Evolutionary conservation across 2,329 filamentous ascomycete species (phyloP).

Genomic region (Periconia sp.): DNA sequence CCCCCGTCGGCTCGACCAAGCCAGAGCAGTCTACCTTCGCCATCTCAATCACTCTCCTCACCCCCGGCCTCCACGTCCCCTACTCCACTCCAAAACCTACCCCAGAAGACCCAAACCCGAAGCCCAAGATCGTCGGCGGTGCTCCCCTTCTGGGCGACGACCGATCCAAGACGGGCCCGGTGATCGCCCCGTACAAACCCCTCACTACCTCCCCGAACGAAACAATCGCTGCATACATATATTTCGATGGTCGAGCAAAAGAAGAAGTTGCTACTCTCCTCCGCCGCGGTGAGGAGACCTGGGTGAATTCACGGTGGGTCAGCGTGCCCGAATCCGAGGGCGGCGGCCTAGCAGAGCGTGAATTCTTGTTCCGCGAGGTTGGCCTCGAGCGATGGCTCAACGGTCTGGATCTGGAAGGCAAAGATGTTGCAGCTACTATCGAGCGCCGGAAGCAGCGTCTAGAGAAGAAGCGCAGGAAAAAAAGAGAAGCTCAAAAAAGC

Average conservation of each 20-base stretch:
- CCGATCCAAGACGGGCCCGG: constrained; percentile 53
- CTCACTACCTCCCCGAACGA: constrained; percentile 93
- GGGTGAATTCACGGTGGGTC: constrained; percentile 98
- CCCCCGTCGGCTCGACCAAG: constrained; percentile 68
- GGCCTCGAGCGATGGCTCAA: constrained; percentile 96
- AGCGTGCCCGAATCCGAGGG: constrained; percentile 89
- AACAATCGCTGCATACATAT: constrained; percentile 97
- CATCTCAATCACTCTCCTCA: constrained; percentile 95
- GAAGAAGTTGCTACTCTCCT: constrained; percentile 96
- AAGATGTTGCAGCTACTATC: constrained; percentile 79
- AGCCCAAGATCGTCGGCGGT: constrained; percentile 77
- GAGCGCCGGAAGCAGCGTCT: constrained; percentile 66
- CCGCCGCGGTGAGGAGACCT: constrained; percentile 92
- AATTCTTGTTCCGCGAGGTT: constrained; percentile 96
- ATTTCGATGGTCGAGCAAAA: constrained; percentile 93
- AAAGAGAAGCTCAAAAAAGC: constrained; percentile 58
- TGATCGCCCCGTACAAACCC: constrained; percentile 82
- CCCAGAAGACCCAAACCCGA: constrained; percentile 74
- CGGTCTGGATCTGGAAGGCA: constrained; percentile 89
- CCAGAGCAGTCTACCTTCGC: constrained; percentile 95
- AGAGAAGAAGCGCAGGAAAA: constrained; percentile 83
- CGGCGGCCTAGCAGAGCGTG: constrained; percentile 90
- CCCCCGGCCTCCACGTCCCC: constrained; percentile 82
- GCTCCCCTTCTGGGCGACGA: constrained; percentile 56
- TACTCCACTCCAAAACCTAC: constrained; percentile 88